These are phyloP conservation scores for Diplodia scrobiculata DNA, from an alignment of 2,329 filamentous ascomycete species.

Conservation along the genomic window DNA sequence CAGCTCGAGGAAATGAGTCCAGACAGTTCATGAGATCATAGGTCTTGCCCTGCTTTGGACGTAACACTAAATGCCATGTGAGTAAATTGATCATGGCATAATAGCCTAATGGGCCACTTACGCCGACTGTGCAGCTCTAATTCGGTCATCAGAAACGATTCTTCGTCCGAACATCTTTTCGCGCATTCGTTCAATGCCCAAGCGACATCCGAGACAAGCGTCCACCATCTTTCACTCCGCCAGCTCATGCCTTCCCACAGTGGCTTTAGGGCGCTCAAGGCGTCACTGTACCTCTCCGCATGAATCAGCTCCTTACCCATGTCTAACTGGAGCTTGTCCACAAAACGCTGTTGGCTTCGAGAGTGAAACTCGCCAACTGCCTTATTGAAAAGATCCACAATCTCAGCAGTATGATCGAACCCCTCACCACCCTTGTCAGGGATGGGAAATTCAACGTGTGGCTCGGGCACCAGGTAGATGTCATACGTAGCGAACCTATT, in stretches of 20 bases:
- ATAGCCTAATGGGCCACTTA: conserved; percentile 29
- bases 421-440: conserved; percentile 45
- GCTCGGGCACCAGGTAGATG: conserved; percentile 62
- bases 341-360: conserved; percentile 57
- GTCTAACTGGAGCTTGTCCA: conserved; percentile 58
- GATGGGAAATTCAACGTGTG: conserved; percentile 57
- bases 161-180: conserved; percentile 48
- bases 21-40: conserved; percentile 55
- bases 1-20: conserved; percentile 40
- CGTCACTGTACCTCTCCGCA: conserved; percentile 54
- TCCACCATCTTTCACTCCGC: conserved; percentile 63
- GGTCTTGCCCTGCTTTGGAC: conserved; percentile 40
- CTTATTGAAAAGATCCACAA: conserved; percentile 52
- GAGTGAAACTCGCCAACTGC: conserved; percentile 56
- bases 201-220: conserved; percentile 57
- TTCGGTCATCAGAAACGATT: conserved; percentile 55
- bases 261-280: conserved; percentile 54
- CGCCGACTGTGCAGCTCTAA: conserved; percentile 57
- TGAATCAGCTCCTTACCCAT: conserved; percentile 58
- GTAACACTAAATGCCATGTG: conserved; percentile 37
- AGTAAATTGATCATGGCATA: conserved; percentile 24
- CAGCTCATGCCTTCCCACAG: conserved; percentile 61
- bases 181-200: conserved; percentile 59
- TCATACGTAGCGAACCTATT: conserved; percentile 60
- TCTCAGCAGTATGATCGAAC: conserved; percentile 56